Evolutionary conservation across 129 eudicot genomes (phyloP).

Genomic region (Ambrosia trifida): DNA sequence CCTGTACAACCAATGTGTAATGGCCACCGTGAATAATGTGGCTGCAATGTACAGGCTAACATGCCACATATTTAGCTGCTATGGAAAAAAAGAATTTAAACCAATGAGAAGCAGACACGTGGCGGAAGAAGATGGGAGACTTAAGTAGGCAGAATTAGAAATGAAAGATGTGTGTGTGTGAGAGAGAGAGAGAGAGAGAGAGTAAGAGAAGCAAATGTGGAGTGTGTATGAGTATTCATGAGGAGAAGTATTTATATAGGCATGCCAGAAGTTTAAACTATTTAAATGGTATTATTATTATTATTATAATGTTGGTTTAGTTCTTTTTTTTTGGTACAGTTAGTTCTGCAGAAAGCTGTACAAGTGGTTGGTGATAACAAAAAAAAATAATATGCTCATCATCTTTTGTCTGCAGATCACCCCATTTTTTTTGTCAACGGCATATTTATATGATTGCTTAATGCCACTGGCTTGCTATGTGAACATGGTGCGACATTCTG

Average conservation of each 20-base stretch:
- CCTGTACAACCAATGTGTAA: constrained; percentile 66
- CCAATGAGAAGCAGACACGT: constrained; percentile 4
- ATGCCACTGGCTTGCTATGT: neutral
- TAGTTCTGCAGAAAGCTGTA: constrained; percentile 68
- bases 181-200: constrained; percentile 11
- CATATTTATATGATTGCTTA: constrained; percentile 36
- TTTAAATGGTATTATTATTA: constrained; percentile 29
- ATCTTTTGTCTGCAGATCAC: constrained; percentile 43
- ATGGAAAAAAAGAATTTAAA: neutral
- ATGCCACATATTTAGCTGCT: constrained; percentile 40
- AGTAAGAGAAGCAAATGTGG: constrained; percentile 50
- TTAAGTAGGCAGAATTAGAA: neutral
- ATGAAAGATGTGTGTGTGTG: constrained; percentile 3
- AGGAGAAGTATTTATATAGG: constrained; percentile 63
- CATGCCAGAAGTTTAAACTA: constrained; percentile 44
- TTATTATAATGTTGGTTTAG: constrained; percentile 32
- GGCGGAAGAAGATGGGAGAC: neutral
- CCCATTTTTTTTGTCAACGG: constrained; percentile 51
- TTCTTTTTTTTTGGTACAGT: constrained; percentile 42
- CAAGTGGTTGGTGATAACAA: constrained; percentile 49
- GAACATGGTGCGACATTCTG: no score
- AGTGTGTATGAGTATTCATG: constrained; percentile 52
- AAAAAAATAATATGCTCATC: constrained; percentile 24
- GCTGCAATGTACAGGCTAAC: constrained; percentile 39
- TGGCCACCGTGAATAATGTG: constrained; percentile 30